Percentiles rank a stretch among this genome's conserved stretches.
Evolutionary conservation across 768 basidiomycete genomes (phyloP).

Genomic region (Mycena crocata): DNA sequence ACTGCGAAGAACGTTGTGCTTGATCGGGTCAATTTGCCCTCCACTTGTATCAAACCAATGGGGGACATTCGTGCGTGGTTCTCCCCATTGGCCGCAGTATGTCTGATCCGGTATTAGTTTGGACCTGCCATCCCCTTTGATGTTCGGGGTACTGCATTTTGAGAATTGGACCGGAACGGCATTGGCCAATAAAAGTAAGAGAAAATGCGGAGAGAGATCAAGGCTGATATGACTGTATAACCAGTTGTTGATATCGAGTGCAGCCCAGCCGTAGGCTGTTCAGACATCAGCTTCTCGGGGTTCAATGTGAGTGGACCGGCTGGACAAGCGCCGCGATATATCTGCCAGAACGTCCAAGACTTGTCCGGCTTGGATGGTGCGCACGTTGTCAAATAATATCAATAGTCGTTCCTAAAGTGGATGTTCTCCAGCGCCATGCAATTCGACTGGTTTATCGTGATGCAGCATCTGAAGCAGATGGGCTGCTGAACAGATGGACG

Average conservation of each 20-base stretch:
- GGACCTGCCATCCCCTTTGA: conserved; percentile 60
- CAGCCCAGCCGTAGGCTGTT: conserved; percentile 18
- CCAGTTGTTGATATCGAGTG: conserved; percentile 15
- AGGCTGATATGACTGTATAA: background rate
- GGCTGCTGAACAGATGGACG: too few species aligned
- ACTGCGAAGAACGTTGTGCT: conserved; percentile 55
- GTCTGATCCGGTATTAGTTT: conserved; percentile 47
- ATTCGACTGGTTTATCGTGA: background rate
- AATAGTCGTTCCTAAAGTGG: background rate
- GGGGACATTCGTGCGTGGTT: conserved; percentile 53
- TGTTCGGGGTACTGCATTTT: conserved; percentile 60
- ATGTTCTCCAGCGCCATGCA: conserved; percentile 4
- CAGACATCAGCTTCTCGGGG: background rate
- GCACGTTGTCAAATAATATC: background rate
- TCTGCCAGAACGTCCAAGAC: conserved; percentile 12
- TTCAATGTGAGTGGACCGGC: conserved; percentile 19
- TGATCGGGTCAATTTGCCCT: conserved; percentile 58
- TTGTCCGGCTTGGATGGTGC: background rate
- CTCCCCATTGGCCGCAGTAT: background rate
- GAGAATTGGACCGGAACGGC: conserved; percentile 61
- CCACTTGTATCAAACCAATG: conserved; percentile 67
- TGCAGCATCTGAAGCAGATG: conserved; percentile 8
- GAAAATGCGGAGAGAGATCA: too few species aligned
- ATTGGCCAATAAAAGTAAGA: conserved; percentile 52
- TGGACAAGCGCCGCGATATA: conserved; percentile 9